Conservation (phyloP, 305 asterid genomes). For the Euphrasia arctica region DNA sequence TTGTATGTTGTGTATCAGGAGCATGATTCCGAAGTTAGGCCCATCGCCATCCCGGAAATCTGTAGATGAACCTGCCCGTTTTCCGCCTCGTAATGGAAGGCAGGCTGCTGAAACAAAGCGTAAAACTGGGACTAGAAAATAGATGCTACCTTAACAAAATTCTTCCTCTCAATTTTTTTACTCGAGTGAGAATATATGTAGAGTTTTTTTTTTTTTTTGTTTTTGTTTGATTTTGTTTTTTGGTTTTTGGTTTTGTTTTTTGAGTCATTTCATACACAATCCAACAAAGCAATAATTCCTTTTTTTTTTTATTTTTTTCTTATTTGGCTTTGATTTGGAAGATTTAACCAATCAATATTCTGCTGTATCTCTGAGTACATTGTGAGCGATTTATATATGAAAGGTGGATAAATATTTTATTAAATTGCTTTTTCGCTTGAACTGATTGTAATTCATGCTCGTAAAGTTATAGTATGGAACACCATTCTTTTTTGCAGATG, state of each 20-base stretch:
- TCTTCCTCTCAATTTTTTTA: not conserved
- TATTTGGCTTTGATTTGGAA: not conserved
- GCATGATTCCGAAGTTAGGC: slow-evolving; percentile 47
- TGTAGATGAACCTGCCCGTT: slow-evolving; percentile 43
- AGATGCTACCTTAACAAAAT: slow-evolving; percentile 20
- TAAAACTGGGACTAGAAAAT: slow-evolving; percentile 59
- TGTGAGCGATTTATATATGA: slow-evolving; percentile 1
- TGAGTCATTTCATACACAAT: not conserved
- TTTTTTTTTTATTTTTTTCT: not conserved
- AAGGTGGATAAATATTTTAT: not conserved
- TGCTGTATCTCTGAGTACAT: not conserved
- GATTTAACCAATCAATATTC: not conserved
- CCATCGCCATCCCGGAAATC: slow-evolving; percentile 65
- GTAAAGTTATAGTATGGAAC: no score
- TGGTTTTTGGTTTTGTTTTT: not conserved
- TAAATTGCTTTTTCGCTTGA: not conserved
- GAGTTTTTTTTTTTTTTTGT: not conserved
- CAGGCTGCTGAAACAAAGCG: slow-evolving; percentile 51
- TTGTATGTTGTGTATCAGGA: slow-evolving; percentile 39
- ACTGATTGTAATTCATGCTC: not conserved
- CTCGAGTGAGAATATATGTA: slow-evolving; percentile 1
- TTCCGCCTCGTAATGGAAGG: slow-evolving; percentile 56
- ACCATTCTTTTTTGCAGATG: not conserved
- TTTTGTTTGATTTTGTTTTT: not conserved
- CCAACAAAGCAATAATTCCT: not conserved